Evolutionary conservation across 2,329 filamentous ascomycete genomes (phyloP), one percentile per base, ranked within the genome.

Genomic region (Claviceps capensis): DNA sequence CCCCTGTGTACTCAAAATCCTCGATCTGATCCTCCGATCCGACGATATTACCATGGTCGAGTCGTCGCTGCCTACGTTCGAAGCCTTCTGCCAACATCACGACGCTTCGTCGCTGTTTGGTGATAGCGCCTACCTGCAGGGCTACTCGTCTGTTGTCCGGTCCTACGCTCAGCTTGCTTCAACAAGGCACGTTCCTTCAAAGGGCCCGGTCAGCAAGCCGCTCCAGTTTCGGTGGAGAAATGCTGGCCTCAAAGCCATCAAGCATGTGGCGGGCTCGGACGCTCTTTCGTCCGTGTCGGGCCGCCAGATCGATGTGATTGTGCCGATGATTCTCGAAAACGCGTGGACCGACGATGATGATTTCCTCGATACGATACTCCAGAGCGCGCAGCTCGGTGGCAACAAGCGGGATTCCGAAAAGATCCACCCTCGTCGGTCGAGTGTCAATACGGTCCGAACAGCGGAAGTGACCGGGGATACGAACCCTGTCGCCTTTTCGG

Each of bases 11-110:
- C 80, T 97, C 63, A 86, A 84, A 60, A 86, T 96, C 57, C 79
- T 97, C 62, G 81, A 85, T 58, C 83, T 83, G 52, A 84, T 97
- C 61, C 78, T 97, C 51, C 81, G 82, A 54, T 94, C 89, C 56
- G 82, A 84, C 66, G 88, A 97, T 66, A 85, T 97, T 57, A 88
- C 85, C 59, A 87, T 97, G 82, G 83, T 95, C 55, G 90, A 97
- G 69, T 88, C 90, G 38, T 93, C 88, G 2, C 77, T 95, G 56
- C 79, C 83, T 2, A 88, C 88, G 3, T 96, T 95, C 64, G 83
- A 90, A 61, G 83, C 84, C 23, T 93, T 96, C 63, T 97, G 91
- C 71, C 79, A 82, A 54, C 79, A 95, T 69, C 88, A 95, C 66
- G 90, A 97, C 62, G 83, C 84, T 53, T 86, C 88, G 37, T 85